Percentiles rank a stretch among this genome's conserved stretches.
Conservation (phyloP, 164 flowering plant species). For the Annona cherimola region DNA sequence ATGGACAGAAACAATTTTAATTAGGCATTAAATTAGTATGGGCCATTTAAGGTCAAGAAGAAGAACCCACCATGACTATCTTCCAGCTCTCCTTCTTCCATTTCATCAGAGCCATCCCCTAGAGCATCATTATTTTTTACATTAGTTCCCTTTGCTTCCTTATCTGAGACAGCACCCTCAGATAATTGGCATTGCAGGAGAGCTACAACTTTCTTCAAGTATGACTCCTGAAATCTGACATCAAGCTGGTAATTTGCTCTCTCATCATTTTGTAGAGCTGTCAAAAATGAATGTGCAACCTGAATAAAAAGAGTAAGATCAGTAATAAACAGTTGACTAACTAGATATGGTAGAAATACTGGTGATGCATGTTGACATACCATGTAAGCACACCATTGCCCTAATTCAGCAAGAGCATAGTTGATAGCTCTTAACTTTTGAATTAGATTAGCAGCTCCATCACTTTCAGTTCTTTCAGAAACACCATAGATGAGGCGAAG, state of each 20-base stretch:
- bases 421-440: slow-evolving; percentile 96
- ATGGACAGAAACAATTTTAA: neutral
- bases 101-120: slow-evolving; percentile 47
- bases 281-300: slow-evolving; percentile 89
- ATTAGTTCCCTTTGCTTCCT: slow-evolving; percentile 27
- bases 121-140: slow-evolving; percentile 17
- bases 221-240: slow-evolving; percentile 91
- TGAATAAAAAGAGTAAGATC: slow-evolving; percentile 24
- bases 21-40: neutral
- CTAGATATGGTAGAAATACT: slow-evolving; percentile 1
- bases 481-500: slow-evolving; percentile 95
- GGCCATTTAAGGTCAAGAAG: slow-evolving; percentile 5
- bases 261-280: slow-evolving; percentile 91
- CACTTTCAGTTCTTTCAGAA: slow-evolving; percentile 98
- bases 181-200: slow-evolving; percentile 83
- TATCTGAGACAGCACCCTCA: slow-evolving; percentile 84
- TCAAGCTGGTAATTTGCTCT: slow-evolving; percentile 95
- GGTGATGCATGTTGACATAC: slow-evolving; percentile 25
- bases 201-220: slow-evolving; percentile 67
- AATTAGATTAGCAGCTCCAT: slow-evolving; percentile 91
- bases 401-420: slow-evolving; percentile 92
- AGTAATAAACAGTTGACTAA: slow-evolving; percentile 1
- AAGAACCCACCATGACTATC: slow-evolving; percentile 66
- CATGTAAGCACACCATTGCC: slow-evolving; percentile 99
- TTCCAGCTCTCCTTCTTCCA: slow-evolving; percentile 97